Conservation (phyloP, 2,329 filamentous ascomycete species). For the Dothistroma septosporum region DNA sequence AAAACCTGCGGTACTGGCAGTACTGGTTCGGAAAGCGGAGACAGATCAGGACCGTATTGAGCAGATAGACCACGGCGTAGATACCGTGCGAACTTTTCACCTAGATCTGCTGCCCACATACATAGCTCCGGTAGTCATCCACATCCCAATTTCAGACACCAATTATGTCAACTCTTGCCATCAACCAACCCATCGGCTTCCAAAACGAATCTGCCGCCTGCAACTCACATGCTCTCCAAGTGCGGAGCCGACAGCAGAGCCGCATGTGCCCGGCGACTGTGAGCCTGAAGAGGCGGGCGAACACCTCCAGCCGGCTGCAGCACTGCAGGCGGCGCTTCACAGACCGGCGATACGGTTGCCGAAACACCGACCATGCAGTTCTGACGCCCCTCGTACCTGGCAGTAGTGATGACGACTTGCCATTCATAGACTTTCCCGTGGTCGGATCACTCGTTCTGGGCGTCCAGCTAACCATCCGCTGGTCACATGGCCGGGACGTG, state of each 20-base stretch:
- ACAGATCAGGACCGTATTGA: neutral
- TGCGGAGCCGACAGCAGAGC: neutral
- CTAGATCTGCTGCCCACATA: neutral
- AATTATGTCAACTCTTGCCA: neutral
- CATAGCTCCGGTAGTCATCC: neutral
- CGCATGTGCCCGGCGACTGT: neutral
- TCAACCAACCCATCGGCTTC: neutral
- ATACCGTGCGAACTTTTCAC: neutral
- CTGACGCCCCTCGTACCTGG: neutral
- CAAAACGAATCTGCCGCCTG: neutral
- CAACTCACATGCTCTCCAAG: neutral
- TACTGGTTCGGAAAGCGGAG: conserved; percentile 3
- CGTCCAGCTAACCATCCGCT: neutral
- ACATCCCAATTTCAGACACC: neutral
- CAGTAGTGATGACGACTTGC: neutral
- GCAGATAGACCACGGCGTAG: neutral
- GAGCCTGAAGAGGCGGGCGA: neutral
- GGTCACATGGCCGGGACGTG: neutral
- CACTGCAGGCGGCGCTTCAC: neutral
- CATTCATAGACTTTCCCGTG: neutral
- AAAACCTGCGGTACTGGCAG: conserved; percentile 3
- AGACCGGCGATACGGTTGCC: neutral
- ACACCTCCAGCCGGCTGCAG: too few species aligned
- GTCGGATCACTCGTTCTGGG: neutral
- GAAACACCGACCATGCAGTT: neutral